phyloP scores from a whole-genome alignment of 305 asterid species.

The Fraxinus baroniana region DNA sequence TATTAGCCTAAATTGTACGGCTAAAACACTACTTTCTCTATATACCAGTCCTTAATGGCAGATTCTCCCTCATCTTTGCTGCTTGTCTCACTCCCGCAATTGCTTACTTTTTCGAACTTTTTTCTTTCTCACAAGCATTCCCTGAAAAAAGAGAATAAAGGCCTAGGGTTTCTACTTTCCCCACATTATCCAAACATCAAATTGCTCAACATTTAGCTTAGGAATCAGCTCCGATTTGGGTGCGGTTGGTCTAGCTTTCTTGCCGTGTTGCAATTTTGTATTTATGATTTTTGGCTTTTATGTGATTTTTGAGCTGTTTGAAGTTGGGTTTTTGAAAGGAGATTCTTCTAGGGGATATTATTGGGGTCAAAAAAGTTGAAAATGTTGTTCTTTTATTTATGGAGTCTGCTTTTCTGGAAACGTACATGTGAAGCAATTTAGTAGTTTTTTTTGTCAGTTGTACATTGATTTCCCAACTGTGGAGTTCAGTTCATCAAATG shows the following conservation, averaged over 20 bases:
- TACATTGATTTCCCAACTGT: slow-evolving; percentile 37
- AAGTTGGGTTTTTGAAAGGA: slow-evolving; percentile 7
- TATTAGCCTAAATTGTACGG: not conserved
- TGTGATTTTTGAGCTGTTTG: slow-evolving; percentile 20
- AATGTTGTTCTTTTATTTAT: slow-evolving; percentile 55
- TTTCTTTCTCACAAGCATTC: slow-evolving; percentile 62
- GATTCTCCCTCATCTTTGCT: slow-evolving; percentile 21
- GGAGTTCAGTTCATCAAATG: slow-evolving; percentile 35
- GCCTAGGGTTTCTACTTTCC: slow-evolving; percentile 53
- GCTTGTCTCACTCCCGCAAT: slow-evolving; percentile 40
- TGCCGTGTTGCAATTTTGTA: not conserved
- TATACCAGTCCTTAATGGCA: slow-evolving; percentile 29
- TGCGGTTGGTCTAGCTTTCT: not conserved
- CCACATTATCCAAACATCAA: slow-evolving; percentile 16
- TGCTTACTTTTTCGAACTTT: slow-evolving; percentile 53
- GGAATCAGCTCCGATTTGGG: slow-evolving; percentile 13
- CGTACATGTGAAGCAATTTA: slow-evolving; percentile 84
- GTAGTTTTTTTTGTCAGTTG: slow-evolving; percentile 24
- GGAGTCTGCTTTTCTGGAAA: slow-evolving; percentile 55
- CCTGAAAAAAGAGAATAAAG: slow-evolving; percentile 40
- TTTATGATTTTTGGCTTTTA: not conserved
- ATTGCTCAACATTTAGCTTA: slow-evolving; percentile 32
- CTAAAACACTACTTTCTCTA: slow-evolving; percentile 22
- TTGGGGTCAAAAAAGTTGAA: slow-evolving; percentile 51
- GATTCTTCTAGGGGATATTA: slow-evolving; percentile 33